Evolutionary conservation across 192 early-diverging fungal species (phyloP), one percentile per base, ranked within the genome.

Genomic region (Rhizophagus prolifer): DNA sequence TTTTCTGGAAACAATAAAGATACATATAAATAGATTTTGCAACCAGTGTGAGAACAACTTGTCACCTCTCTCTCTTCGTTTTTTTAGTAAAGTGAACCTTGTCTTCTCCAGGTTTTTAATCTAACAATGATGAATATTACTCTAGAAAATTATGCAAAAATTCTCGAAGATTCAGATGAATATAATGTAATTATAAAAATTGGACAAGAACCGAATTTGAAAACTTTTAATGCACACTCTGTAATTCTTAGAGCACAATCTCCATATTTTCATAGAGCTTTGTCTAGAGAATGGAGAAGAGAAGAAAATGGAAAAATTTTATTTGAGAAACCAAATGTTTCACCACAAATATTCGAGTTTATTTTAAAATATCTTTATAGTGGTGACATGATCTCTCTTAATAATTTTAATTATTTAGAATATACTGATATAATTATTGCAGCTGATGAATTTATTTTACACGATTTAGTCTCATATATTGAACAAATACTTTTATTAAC

Each of bases 161-260:
- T 67, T n/a, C 34, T 67, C 10, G 38, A 67, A 12, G 30, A 34
- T 4, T 16, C 65, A 9, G 65, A 67, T 16, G 65, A 36, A 41
- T 36, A 67, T 67, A n/a, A 67, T n/a, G 16, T 67, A n/a, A 36
- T 67, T n/a, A 67, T 67, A 67, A 67, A 67, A 9, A 28, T 41
- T 23, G 65, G 65, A 2, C 19, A 67, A 67, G 65, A 38, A 67
- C 36, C 36, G 9, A 0, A 19, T 10, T 21, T 67, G 23, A 67
- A 67, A 38, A 19, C 1, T 44, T 67, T 67, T 67, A 34, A 38
- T 16, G 65, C 65, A n/a, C 65, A 67, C 44, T 67, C 65, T n/a
- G 10, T 38, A 4, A 67, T 67, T 41, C 36, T 67, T n/a, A 31
- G n/a, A 67, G 65, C 34, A 41, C 65, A 67, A 41, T 67, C 65